Conservation (phyloP, 2,329 filamentous ascomycete genomes). For the Fusarium chaquense region DNA sequence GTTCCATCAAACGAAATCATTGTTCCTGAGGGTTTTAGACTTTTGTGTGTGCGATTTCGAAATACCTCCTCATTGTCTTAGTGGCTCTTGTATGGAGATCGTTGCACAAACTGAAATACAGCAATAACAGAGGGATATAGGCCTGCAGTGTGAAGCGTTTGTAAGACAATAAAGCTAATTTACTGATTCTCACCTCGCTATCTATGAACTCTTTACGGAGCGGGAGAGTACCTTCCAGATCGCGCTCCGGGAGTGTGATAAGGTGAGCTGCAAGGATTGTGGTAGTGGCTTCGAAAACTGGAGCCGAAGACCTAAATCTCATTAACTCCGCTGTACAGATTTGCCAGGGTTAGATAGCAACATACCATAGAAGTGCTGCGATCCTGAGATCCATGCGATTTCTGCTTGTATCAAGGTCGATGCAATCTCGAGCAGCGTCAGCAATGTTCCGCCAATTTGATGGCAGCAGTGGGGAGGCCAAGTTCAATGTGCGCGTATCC, state of each 20-base stretch:
- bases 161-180: no score
- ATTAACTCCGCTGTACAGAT: background rate
- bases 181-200: no score
- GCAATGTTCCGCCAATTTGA: background rate
- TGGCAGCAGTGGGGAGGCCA: background rate
- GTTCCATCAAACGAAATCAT: no score
- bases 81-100: no score
- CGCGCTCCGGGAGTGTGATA: background rate
- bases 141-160: no score
- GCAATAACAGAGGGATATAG: no score
- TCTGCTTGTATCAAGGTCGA: background rate
- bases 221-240: background rate
- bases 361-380: background rate
- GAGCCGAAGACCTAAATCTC: background rate
- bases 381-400: no score
- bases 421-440: background rate
- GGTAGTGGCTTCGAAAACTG: background rate
- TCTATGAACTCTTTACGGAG: no score
- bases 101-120: no score
- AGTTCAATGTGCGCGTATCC: background rate
- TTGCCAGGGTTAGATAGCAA: accelerated
- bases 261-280: background rate
- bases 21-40: no score
- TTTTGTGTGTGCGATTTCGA: no score
- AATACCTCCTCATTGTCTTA: no score